phyloP scores from a whole-genome alignment of 352 stramenopile genomes.

The Phytophthora rubi region DNA sequence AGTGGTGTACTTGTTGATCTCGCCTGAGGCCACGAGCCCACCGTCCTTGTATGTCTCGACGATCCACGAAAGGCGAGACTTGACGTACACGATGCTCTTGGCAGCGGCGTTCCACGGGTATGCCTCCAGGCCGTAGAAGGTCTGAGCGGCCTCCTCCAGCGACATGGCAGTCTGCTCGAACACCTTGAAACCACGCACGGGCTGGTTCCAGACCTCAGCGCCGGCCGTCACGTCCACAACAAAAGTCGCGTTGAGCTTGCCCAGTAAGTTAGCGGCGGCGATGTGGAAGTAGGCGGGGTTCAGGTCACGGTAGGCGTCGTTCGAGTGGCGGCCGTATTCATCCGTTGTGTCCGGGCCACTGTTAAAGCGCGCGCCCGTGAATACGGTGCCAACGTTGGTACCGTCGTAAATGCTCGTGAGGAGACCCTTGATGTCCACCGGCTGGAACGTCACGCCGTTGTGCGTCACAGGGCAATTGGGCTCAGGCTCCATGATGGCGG shows the following conservation, averaged over 20 bases:
- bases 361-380: constrained; percentile 50
- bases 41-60: constrained; percentile 46
- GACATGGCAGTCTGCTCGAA: constrained; percentile 45
- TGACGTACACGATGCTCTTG: constrained; percentile 51
- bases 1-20: constrained; percentile 30
- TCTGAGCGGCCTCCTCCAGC: constrained; percentile 38
- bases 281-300: constrained; percentile 64
- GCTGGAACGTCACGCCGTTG: constrained; percentile 57
- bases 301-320: constrained; percentile 49
- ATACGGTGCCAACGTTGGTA: constrained; percentile 33
- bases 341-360: constrained; percentile 28
- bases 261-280: constrained; percentile 53
- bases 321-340: constrained; percentile 51
- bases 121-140: constrained; percentile 42
- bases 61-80: constrained; percentile 53
- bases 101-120: constrained; percentile 63
- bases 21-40: constrained; percentile 33
- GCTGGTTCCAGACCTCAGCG: constrained; percentile 66
- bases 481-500: constrained; percentile 48
- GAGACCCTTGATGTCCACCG: constrained; percentile 57
- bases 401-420: constrained; percentile 52
- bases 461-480: constrained; percentile 48
- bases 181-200: constrained; percentile 52
- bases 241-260: constrained; percentile 43
- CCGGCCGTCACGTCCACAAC: constrained; percentile 46